A percentile compares a stretch with the other conserved stretches of the same genome.
Evolutionary conservation across 495 filamentous ascomycete species (phyloP).

Genomic region (Diplogelasinospora grovesii): DNA sequence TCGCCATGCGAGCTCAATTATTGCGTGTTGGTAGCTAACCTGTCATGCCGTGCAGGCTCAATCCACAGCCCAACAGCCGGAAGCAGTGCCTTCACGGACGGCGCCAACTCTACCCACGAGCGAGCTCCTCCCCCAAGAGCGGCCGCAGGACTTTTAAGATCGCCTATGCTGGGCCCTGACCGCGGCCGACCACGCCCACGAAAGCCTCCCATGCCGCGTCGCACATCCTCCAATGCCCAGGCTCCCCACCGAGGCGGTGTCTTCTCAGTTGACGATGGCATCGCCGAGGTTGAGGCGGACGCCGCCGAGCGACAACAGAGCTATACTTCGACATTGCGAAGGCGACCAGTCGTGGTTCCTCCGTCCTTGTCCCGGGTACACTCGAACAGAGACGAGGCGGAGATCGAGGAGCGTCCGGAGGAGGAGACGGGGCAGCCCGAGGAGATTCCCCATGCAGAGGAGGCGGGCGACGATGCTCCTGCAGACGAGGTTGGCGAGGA

Average conservation of each 20-base stretch:
- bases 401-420: conserved; percentile 20
- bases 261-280: conserved; percentile 91
- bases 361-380: conserved; percentile 54
- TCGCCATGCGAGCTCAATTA: no score
- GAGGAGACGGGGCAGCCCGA: conserved; percentile 15
- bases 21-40: no score
- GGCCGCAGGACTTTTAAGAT: conserved; percentile 23
- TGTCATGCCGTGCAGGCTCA: conserved; percentile 9
- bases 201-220: conserved; percentile 64
- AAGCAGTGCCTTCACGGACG: conserved; percentile 15
- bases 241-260: conserved; percentile 74
- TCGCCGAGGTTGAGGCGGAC: conserved; percentile 70
- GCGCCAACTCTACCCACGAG: conserved; percentile 26
- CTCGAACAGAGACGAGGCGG: conserved; percentile 38
- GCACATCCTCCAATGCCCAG: conserved; percentile 65
- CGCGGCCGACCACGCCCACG: conserved; percentile 52
- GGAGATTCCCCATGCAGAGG: conserved; percentile 20
- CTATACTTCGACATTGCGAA: conserved; percentile 62
- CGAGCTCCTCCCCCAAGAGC: conserved; percentile 26
- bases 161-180: conserved; percentile 52
- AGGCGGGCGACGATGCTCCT: conserved; percentile 15
- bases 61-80: conserved; percentile 27
- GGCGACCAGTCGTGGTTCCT: conserved; percentile 57
- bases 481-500: conserved; percentile 25
- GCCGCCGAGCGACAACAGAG: conserved; percentile 31